These are phyloP conservation scores for Candida freyschussii DNA, from an alignment of 1,139 yeast genomes.

Conservation along the genomic window DNA sequence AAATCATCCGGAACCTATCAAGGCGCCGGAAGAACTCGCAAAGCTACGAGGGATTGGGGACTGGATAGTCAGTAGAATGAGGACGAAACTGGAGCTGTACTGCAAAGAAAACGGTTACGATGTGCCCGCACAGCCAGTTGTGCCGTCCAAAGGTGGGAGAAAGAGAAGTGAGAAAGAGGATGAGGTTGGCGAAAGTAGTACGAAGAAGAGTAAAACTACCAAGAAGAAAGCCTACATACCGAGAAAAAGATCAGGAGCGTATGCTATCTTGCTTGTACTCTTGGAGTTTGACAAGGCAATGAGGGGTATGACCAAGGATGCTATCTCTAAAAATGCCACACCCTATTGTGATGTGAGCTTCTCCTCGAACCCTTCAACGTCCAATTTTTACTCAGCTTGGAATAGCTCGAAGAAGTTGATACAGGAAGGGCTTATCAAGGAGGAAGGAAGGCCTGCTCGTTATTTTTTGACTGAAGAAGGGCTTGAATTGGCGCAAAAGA, in stretches of 20 bases:
- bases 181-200: constrained; percentile 7
- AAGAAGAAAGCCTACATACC: constrained; percentile 59
- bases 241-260: constrained; percentile 75
- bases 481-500: constrained; percentile 50
- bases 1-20: constrained; percentile 7
- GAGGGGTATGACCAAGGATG: constrained; percentile 56
- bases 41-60: constrained; percentile 17
- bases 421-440: constrained; percentile 56
- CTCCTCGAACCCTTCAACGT: constrained; percentile 53
- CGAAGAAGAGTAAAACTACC: constrained; percentile 17
- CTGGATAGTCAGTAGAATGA: constrained; percentile 10
- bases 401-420: constrained; percentile 58
- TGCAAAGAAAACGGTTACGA: constrained; percentile 19
- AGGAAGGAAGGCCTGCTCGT: constrained; percentile 54
- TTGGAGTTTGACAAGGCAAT: constrained; percentile 45
- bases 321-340: constrained; percentile 52
- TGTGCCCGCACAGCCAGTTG: constrained; percentile 8
- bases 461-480: constrained; percentile 78
- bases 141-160: constrained; percentile 1
- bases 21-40: constrained; percentile 16
- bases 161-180: constrained; percentile 2
- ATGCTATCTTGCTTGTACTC: constrained; percentile 71
- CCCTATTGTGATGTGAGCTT: constrained; percentile 65
- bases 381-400: constrained; percentile 79
- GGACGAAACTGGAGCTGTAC: constrained; percentile 11